Base-by-base conservation (phyloP, 2,329 filamentous ascomycete species). In the Fusarium musae region DNA sequence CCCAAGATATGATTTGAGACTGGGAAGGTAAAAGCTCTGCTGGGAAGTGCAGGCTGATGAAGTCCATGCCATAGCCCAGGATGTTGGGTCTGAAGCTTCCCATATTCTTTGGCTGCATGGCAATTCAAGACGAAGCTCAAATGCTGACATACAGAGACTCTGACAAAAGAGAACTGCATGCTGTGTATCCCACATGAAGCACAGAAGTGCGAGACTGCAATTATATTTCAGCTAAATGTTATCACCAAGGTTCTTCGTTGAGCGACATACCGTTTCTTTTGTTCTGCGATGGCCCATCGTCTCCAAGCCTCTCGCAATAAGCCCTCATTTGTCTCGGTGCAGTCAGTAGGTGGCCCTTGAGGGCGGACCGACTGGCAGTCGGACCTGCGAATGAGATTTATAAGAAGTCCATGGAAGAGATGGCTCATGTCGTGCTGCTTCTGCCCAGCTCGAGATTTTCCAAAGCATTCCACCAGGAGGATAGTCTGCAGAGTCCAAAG, bases 111-210 rank as follows among this genome's bases (percentile, higher is more conserved):
- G 84, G 44, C 85, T 83, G 73, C 88, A 91, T 0, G 89, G 90
- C 5, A 91, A 78, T 4, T 85, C 83, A 1, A 89, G 84, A 2
- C 88, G 85, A 2, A 92, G 83, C 73, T 91, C 89, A 56, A 91
- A 91, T 0, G 89, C 88, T 3, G 88, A 91, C 89, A 91, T 91
- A 79, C 89, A 91, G 0, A 92, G 83, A 9, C 88, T 90, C 75
- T 91, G 89, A n/a, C 88, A 91, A 77, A 91, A 91, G 0, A 91
- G 82, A 0, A 91, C 88, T 0, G 89, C 89, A 67, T 91, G 89
- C 61, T 91, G 89, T 0, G 88, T 90, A 72, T 91, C 90, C 90
- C 89, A 91, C 83, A 91, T 88, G 77, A 92, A 92, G 75, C 89
- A 91, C 9, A 90, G 82, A 43, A 91, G 84, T 0, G 89, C 88